These are phyloP conservation scores for Cutaneotrichosporon sp. DNA, from an alignment of 1,284 basidiomycete genomes.

Conservation along the genomic window DNA sequence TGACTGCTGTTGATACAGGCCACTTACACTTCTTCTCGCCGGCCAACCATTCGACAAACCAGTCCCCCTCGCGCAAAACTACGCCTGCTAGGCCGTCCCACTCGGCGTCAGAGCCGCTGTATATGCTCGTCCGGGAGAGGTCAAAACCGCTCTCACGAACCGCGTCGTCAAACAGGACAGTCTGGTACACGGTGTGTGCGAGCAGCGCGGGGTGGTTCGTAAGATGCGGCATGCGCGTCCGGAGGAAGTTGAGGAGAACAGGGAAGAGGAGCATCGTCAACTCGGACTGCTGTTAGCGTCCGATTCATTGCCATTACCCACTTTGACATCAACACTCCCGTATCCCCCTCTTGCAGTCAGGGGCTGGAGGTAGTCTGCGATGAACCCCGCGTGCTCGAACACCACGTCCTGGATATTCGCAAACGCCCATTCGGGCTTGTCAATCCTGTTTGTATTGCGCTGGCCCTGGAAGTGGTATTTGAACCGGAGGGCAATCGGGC, in stretches of 20 bases:
- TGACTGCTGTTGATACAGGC: conserved; percentile 28
- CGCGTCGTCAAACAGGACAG: conserved; percentile 78
- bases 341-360: conserved; percentile 62
- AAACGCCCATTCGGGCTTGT: conserved; percentile 99
- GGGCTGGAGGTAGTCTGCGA: conserved; percentile 69
- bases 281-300: conserved; percentile 57
- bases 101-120: conserved; percentile 33
- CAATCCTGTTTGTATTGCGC: conserved; percentile 81
- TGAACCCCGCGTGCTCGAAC: conserved; percentile 73
- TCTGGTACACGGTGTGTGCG: conserved; percentile 92
- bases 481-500: conserved; percentile 80
- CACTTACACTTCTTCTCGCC: conserved; percentile 78
- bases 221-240: conserved; percentile 66
- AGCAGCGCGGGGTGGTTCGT: conserved; percentile 75
- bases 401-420: conserved; percentile 78
- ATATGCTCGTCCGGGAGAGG: conserved; percentile 52
- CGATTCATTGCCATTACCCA: conserved; percentile 44
- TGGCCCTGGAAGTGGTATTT: conserved; percentile 91
- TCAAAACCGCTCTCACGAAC: conserved; percentile 71
- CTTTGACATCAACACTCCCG: conserved; percentile 66
- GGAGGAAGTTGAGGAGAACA: conserved; percentile 65
- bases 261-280: conserved; percentile 69
- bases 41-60: conserved; percentile 85
- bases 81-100: conserved; percentile 76
- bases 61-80: conserved; percentile 73